Percentiles rank a stretch among this genome's conserved stretches.
phyloP scores from a whole-genome alignment of 768 basidiomycete species.

The Termitomyces titanicus region DNA sequence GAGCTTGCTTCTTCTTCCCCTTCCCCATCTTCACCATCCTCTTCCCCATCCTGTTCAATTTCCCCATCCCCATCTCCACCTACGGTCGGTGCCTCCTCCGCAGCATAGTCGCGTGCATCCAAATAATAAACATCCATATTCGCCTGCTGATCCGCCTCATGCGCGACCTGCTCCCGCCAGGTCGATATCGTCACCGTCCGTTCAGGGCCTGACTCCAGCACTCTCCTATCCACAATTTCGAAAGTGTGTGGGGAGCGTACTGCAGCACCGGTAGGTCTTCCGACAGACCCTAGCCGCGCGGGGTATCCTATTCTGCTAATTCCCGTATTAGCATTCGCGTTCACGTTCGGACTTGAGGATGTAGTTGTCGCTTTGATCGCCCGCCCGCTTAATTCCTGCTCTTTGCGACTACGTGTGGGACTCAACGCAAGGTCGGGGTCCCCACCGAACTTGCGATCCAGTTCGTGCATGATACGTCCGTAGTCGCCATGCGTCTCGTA shows the following conservation, averaged over 20 bases:
- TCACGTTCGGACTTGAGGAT: constrained; percentile 4
- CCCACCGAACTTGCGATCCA: constrained; percentile 26
- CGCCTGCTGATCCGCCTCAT: constrained; percentile 30
- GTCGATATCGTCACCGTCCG: constrained; percentile 50
- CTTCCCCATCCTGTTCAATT: constrained; percentile 13
- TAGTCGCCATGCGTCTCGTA: constrained; percentile 32
- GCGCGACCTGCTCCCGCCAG: constrained; percentile 54
- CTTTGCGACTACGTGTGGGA: constrained; percentile 8
- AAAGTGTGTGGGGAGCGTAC: constrained; percentile 32
- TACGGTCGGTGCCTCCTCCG: neutral
- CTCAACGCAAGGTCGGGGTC: constrained; percentile 20
- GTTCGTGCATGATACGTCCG: constrained; percentile 27
- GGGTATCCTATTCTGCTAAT: constrained; percentile 22
- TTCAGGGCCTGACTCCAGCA: constrained; percentile 48
- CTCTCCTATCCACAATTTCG: constrained; percentile 37
- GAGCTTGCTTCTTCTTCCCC: neutral
- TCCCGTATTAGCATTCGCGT: constrained; percentile 9
- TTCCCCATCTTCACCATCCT: neutral
- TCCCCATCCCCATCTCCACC: constrained; percentile 16
- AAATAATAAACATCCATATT: constrained; percentile 47
- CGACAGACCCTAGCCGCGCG: constrained; percentile 15
- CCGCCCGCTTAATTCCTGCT: constrained; percentile 13
- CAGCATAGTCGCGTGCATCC: constrained; percentile 30
- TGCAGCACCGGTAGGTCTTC: neutral
- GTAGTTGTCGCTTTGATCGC: constrained; percentile 5